Evolutionary conservation across 2,329 filamentous ascomycete genomes (phyloP).

Genomic region (Penicillium sp.): DNA sequence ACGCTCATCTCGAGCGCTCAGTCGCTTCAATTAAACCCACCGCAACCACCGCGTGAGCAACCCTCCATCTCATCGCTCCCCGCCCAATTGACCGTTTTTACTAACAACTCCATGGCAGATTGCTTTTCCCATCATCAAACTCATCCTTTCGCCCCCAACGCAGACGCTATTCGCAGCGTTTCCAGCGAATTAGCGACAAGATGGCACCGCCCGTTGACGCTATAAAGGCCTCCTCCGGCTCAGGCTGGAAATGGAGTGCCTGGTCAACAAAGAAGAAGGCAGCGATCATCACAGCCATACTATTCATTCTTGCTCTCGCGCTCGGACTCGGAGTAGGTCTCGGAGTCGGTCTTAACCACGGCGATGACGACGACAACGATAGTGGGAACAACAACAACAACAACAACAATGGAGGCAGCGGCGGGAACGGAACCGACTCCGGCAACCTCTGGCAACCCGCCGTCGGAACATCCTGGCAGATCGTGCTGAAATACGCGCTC

Average conservation of each 20-base stretch:
- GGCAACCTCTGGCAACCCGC: constrained; percentile 57
- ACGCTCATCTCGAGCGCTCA: neutral
- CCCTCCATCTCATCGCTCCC: neutral
- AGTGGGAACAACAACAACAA: constrained; percentile 26
- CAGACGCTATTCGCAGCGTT: neutral
- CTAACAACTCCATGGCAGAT: neutral
- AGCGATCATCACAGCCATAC: constrained; percentile 29
- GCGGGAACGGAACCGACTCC: constrained; percentile 29
- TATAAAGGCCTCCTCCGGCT: constrained; percentile 26
- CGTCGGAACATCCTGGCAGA: constrained; percentile 64
- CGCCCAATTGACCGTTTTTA: neutral
- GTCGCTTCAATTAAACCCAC: neutral
- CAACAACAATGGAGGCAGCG: constrained; percentile 28
- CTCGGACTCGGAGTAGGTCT: constrained; percentile 58
- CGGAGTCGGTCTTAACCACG: constrained; percentile 57
- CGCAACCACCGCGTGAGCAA: neutral
- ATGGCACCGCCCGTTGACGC: constrained; percentile 8
- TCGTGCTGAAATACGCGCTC: constrained; percentile 55
- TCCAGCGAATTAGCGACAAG: neutral
- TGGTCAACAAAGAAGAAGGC: constrained; percentile 43
- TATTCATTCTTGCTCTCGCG: constrained; percentile 60
- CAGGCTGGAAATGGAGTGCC: constrained; percentile 33
- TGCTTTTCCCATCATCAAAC: neutral
- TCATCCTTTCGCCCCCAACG: neutral
- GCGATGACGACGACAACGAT: constrained; percentile 32